phyloP scores from a whole-genome alignment of 441 rosid genomes.

The Populus hybrid region DNA sequence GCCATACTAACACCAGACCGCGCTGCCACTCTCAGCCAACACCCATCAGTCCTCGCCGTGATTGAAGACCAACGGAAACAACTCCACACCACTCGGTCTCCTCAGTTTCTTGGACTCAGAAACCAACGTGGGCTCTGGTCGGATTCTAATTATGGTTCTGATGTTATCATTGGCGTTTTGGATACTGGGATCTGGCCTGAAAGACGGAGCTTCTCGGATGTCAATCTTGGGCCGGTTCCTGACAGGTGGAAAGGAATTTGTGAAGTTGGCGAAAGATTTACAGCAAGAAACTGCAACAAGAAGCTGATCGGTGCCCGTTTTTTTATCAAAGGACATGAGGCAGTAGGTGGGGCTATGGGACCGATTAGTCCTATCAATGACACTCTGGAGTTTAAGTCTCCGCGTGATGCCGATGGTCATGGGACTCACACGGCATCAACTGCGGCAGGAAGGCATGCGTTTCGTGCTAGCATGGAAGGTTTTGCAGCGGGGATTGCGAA shows the following conservation, averaged over 20 bases:
- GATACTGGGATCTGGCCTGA: slow-evolving; percentile 85
- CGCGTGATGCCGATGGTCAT: slow-evolving; percentile 88
- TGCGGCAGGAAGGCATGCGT: slow-evolving; percentile 66
- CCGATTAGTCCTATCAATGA: slow-evolving; percentile 57
- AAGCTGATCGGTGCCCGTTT: slow-evolving; percentile 75
- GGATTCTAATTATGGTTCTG: slow-evolving; percentile 75
- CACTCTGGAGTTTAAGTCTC: slow-evolving; percentile 69
- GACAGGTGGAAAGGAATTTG: slow-evolving; percentile 68
- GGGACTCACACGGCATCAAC: slow-evolving; percentile 92
- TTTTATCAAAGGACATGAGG: slow-evolving; percentile 74
- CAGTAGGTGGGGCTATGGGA: slow-evolving; percentile 32
- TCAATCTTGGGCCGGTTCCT: slow-evolving; percentile 70
- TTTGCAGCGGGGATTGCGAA: slow-evolving; percentile 74
- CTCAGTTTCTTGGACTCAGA: slow-evolving; percentile 76
- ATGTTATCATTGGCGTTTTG: slow-evolving; percentile 64
- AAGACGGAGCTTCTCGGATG: slow-evolving; percentile 67
- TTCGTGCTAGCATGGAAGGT: slow-evolving; percentile 67
- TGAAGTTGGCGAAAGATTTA: slow-evolving; percentile 46
- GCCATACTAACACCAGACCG: slow-evolving; percentile 43
- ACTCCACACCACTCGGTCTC: slow-evolving; percentile 82
- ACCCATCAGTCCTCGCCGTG: slow-evolving; percentile 63
- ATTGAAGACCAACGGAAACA: slow-evolving; percentile 58
- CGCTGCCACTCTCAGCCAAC: slow-evolving; percentile 42
- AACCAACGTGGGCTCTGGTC: slow-evolving; percentile 82
- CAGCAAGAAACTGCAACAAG: slow-evolving; percentile 44